Evolutionary conservation across 768 basidiomycete genomes (phyloP), one percentile per base, ranked within the genome.

Genomic region (Pleurotus eryngii): DNA sequence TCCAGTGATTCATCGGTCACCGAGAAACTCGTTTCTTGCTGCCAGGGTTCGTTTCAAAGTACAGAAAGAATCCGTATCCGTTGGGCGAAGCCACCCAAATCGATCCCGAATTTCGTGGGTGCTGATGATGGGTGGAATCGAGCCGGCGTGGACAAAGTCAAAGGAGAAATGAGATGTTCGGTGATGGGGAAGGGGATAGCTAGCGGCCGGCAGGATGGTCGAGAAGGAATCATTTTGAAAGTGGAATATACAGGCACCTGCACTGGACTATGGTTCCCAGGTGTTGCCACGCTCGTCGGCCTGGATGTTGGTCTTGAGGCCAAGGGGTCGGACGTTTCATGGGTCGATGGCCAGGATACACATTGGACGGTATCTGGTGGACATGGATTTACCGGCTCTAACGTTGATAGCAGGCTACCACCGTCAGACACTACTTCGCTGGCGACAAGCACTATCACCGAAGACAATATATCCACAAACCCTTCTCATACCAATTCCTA

Each of bases 31-130:
- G 72, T 82, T 15, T 85, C 87, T 43, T 85, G 81, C 1, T 79
- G 90, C n/a, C 84, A 85, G 66, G 90, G 90, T 3, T 84, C 87
- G 1, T 92, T 92, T 63, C 88, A 86, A 0, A 89, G 86, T 48
- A 78, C 90, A 0, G 90, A 92, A 47, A 81, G 84, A 15, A 77
- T 92, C 49, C 85, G 89, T 24, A 72, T 92, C 42, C 80, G 90
- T 54, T 92, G 90, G 90, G 89, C 90, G 15, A 80, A 80, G 58
- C 89, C 85, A 9, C 69, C 78, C 55, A 82, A 76, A 66, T 74
- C 70, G 5, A 65, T 80, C 15, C 12, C 35, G n/a, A n/a, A 45
- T 45, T n/a, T 39, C 26, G 37, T 22, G 14, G 73, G 80, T 60
- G 66, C 81, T 3, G 76, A 76, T 18, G 69, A 54, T 12, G 76